Percentiles rank a stretch among this genome's conserved stretches.
These are phyloP conservation scores for Pleurotus sapidus DNA, from an alignment of 768 basidiomycete genomes.

Conservation along the genomic window DNA sequence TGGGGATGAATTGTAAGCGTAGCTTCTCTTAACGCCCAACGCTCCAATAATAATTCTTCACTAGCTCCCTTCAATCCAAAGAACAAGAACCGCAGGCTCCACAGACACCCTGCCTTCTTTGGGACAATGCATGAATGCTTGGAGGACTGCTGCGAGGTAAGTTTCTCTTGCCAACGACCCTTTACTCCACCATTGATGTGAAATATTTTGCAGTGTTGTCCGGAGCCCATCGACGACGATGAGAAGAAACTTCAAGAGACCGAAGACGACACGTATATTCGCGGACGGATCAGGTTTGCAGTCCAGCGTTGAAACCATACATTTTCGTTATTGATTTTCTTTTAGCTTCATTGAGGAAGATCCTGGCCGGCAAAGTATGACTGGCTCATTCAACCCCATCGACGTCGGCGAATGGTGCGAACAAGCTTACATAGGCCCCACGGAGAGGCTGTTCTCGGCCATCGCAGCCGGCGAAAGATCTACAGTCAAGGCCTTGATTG, in stretches of 20 bases:
- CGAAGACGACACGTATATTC: slow-evolving; percentile 52
- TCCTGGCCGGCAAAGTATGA: slow-evolving; percentile 58
- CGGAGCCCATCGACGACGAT: slow-evolving; percentile 52
- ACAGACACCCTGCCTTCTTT: slow-evolving; percentile 65
- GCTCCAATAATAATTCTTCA: not conserved
- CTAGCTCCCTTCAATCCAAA: slow-evolving; percentile 61
- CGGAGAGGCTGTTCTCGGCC: slow-evolving; percentile 54
- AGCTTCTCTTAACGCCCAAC: too few species aligned
- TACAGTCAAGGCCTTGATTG: slow-evolving; percentile 35
- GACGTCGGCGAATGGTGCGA: slow-evolving; percentile 66
- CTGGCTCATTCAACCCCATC: slow-evolving; percentile 65
- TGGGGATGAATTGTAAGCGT: slow-evolving; percentile 54
- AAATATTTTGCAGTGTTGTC: slow-evolving; percentile 40
- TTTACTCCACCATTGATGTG: not conserved
- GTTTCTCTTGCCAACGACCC: not conserved
- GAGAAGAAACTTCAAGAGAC: slow-evolving; percentile 48
- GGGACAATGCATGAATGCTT: slow-evolving; percentile 54
- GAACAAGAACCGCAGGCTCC: slow-evolving; percentile 55
- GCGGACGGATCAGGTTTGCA: slow-evolving; percentile 49
- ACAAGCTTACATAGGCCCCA: slow-evolving; percentile 55
- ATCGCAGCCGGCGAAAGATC: slow-evolving; percentile 44
- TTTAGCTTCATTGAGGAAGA: slow-evolving; percentile 61
- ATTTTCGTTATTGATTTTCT: too few species aligned
- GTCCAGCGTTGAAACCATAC: not conserved
- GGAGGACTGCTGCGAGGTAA: slow-evolving; percentile 62